Evolutionary conservation across 2,329 filamentous ascomycete genomes (phyloP).

Genomic region (Penicillium sp.): DNA sequence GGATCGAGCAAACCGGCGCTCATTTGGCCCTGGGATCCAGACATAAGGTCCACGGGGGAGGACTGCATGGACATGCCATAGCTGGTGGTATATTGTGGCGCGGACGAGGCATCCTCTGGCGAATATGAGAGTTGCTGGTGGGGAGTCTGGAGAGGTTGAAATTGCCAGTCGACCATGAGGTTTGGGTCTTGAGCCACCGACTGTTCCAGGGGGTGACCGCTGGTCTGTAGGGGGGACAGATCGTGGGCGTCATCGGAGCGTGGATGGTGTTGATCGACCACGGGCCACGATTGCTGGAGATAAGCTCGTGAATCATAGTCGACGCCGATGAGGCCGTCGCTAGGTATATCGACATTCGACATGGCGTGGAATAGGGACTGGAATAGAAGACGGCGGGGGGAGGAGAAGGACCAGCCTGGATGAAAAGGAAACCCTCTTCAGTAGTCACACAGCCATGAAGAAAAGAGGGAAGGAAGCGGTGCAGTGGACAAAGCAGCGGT

Average conservation of each 20-base stretch:
- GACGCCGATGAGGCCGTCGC: slow-evolving; percentile 44
- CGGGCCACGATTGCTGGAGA: slow-evolving; percentile 41
- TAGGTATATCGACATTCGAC: slow-evolving; percentile 42
- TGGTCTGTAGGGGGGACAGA: slow-evolving; percentile 42
- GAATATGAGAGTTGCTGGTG: slow-evolving; percentile 38
- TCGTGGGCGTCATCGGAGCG: slow-evolving; percentile 37
- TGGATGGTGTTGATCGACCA: slow-evolving; percentile 39
- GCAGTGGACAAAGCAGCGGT: slow-evolving; percentile 42
- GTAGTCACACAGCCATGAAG: slow-evolving; percentile 23
- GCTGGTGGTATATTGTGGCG: slow-evolving; percentile 50
- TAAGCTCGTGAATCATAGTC: slow-evolving; percentile 47
- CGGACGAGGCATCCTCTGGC: slow-evolving; percentile 52
- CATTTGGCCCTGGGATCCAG: slow-evolving; percentile 57
- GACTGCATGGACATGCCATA: slow-evolving; percentile 47
- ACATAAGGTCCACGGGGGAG: slow-evolving; percentile 49
- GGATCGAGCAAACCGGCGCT: slow-evolving; percentile 58
- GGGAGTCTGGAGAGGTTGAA: slow-evolving; percentile 37
- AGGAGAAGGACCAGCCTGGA: slow-evolving; percentile 29
- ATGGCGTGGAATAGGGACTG: slow-evolving; percentile 32
- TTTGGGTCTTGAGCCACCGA: slow-evolving; percentile 41
- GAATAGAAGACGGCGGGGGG: slow-evolving; percentile 26
- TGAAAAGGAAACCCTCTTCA: slow-evolving; percentile 24
- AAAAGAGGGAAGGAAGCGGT: slow-evolving; percentile 32
- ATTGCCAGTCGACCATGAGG: slow-evolving; percentile 45
- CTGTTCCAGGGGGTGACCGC: slow-evolving; percentile 41